Conservation (phyloP, 345 rosid species). For the Punica granatum region DNA sequence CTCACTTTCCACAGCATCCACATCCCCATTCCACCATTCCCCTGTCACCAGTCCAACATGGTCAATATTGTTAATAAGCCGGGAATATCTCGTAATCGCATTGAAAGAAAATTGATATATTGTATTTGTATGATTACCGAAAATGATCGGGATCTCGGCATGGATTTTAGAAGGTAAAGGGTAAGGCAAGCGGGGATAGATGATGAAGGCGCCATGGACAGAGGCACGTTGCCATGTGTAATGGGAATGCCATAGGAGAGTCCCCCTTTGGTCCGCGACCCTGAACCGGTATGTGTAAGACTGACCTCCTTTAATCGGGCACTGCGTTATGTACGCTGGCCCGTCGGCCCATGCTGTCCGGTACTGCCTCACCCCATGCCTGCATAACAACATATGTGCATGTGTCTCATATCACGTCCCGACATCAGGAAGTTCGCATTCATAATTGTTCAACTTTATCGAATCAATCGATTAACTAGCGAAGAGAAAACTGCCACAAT, state of each 20-base stretch:
- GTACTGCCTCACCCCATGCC: constrained; percentile 63
- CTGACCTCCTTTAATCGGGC: constrained; percentile 48
- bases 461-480: too few species aligned
- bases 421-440: too few species aligned
- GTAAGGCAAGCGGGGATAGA: constrained; percentile 42
- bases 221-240: constrained; percentile 65
- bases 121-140: constrained; percentile 24
- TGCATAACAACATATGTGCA: too few species aligned
- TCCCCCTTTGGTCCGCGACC: constrained; percentile 50
- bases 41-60: constrained; percentile 16
- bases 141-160: constrained; percentile 47
- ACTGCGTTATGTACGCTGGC: constrained; percentile 58
- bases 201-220: constrained; percentile 52
- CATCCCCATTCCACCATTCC: constrained; percentile 66
- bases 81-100: not conserved
- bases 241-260: constrained; percentile 62
- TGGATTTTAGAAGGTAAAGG: constrained; percentile 40
- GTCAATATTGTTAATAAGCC: not conserved
- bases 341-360: constrained; percentile 71
- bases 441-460: too few species aligned
- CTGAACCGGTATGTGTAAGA: constrained; percentile 47
- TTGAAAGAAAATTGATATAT: too few species aligned
- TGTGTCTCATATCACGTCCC: too few species aligned
- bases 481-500: too few species aligned
- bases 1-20: constrained; percentile 35